Base-by-base conservation (phyloP, 352 stramenopile genomes). In the Globisporangium spinosum region DNA sequence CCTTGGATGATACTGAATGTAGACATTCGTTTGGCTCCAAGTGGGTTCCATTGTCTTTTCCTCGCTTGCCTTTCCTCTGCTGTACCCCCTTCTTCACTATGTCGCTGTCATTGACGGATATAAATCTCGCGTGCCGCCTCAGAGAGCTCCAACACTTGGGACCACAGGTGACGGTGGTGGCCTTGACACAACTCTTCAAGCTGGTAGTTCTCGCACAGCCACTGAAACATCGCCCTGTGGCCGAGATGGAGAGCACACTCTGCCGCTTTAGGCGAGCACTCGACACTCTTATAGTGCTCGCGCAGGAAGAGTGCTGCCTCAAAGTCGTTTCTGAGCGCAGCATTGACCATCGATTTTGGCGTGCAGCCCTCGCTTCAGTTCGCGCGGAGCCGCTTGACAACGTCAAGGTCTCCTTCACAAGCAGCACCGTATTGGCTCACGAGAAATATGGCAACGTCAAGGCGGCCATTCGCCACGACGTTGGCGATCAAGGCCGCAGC, bases 371-470 rank as follows among this genome's bases (percentile, higher is more conserved):
- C 55, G 1, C 6, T 22, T 0, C 59, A 58, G 35, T 72, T 9
- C n/a, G 20, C 59, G 10, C 67, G 64, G 12, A 70, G 38, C 47
- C 47, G 62, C 38, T 70, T n/a, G 1, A 40, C 47, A 25, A 60
- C 25, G 3, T 6, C 12, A 4, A 32, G 7, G 32, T 60, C 2
- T 5, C 62, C 62, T 12, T 17, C 23, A 2, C 6, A 34, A 12
- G 32, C 35, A 15, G 49, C 22, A n/a, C 10, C 12, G 25, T 15
- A 57, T 0, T 57, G 15, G 49, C 22, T 29, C 8, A 57, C 7
- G 22, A 57, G 22, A 9, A 20, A n/a, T 23, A 12, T 57, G 49
- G 22, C 22, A 22, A 32, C 25, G 1, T 57, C 49, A 10, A 57
- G 22, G 25, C 22, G 49, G 22, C 49, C 49, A 27, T 17, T 27